Base-by-base conservation (phyloP, 2,329 filamentous ascomycete genomes). In the Lomentospora prolificans region DNA sequence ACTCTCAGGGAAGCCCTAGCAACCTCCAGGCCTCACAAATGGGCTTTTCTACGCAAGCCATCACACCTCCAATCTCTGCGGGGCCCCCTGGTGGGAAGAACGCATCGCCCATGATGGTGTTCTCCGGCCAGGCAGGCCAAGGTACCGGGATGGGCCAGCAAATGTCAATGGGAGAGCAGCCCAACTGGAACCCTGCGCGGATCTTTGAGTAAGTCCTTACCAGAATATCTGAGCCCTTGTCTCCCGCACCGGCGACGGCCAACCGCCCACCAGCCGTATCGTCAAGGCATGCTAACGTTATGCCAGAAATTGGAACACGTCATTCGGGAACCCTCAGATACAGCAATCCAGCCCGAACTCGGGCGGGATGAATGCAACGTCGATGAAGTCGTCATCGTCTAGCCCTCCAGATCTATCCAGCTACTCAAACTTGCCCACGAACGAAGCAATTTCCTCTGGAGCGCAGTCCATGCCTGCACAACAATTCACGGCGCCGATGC, bases 201-300 rank as follows among this genome's bases (percentile, higher is more conserved):
- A 90, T 96, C 61, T 92, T 95, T 78, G 89, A 92, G 90, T 95
- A 80, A 78, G 89, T 80, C 9, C 2, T 17, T n/a, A n/a, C n/a
- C n/a, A n/a, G n/a, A n/a, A n/a, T n/a, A n/a, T n/a, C n/a, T n/a
- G n/a, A n/a, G n/a, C n/a, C n/a, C n/a, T n/a, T n/a, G n/a, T n/a
- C n/a, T n/a, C n/a, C n/a, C n/a, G n/a, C n/a, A n/a, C n/a, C n/a
- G n/a, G n/a, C n/a, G n/a, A n/a, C n/a, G 3, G 22, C 5, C 36
- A 41, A 41, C 36, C 36, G n/a, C n/a, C n/a, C n/a, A n/a, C n/a
- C n/a, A n/a, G n/a, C n/a, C n/a, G n/a, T n/a, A n/a, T n/a, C n/a
- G n/a, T n/a, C n/a, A n/a, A n/a, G n/a, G 9, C 28, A 55, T 60
- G 52, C 59, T 55, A 39, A 28, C 46, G 17, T 19, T 10, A 51